Evolutionary conservation across 225 moss, liverwort and hornwort genomes (phyloP).

Genomic region (Anthoceros angustus): DNA sequence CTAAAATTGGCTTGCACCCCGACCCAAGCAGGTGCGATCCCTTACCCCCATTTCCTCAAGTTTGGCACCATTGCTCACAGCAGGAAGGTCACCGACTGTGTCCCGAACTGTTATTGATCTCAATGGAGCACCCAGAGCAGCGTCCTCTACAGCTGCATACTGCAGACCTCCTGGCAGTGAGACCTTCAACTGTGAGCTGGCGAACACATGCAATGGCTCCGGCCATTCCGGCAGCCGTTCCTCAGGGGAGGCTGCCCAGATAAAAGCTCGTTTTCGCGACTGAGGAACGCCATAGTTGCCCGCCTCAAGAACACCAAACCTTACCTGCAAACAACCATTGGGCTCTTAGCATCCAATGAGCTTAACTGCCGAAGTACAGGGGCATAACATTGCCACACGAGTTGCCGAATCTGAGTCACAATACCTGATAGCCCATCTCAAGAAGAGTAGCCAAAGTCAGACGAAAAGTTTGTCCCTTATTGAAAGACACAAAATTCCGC

Average conservation of each 20-base stretch:
- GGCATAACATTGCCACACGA: background rate
- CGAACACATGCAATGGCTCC: slow-evolving; percentile 86
- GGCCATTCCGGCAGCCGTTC: slow-evolving; percentile 88
- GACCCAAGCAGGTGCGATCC: background rate
- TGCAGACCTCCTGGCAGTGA: slow-evolving; percentile 61
- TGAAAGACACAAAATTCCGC: slow-evolving; percentile 89
- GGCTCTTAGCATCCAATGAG: background rate
- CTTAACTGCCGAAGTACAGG: background rate
- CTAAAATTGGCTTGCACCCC: too few species aligned
- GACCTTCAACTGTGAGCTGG: slow-evolving; percentile 69
- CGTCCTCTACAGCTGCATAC: slow-evolving; percentile 63
- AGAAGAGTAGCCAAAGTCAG: slow-evolving; percentile 71
- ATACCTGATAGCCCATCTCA: slow-evolving; percentile 99
- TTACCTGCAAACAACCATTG: slow-evolving; percentile 33
- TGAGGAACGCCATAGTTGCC: slow-evolving; percentile 94
- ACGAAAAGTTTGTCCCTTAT: slow-evolving; percentile 95
- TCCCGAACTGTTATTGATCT: slow-evolving; percentile 88
- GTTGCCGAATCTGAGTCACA: background rate
- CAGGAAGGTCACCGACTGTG: slow-evolving; percentile 69
- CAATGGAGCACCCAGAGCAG: slow-evolving; percentile 72
- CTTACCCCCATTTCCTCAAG: slow-evolving; percentile 40
- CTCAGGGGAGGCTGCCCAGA: slow-evolving; percentile 77
- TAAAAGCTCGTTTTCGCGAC: slow-evolving; percentile 91
- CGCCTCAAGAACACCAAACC: slow-evolving; percentile 95
- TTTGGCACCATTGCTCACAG: slow-evolving; percentile 64